Evolutionary conservation across 2,329 filamentous ascomycete genomes (phyloP).

Genomic region (Fusarium liriodendri): DNA sequence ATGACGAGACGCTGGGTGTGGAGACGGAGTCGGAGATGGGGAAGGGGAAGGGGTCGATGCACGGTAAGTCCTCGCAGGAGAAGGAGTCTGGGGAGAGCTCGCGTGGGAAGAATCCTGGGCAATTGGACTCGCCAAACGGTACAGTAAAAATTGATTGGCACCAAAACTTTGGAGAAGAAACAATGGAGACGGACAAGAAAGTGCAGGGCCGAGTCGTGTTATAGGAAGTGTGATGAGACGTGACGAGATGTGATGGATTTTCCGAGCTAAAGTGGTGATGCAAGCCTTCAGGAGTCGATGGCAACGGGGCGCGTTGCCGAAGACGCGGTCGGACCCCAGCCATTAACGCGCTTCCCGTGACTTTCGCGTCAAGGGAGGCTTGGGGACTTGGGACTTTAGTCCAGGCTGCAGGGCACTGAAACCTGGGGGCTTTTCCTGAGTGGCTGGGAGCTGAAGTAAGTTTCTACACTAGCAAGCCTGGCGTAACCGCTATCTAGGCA

Average conservation of each 20-base stretch:
- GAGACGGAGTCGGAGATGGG: conserved; percentile 31
- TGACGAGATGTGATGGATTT: conserved; percentile 19
- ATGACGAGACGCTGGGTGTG: conserved; percentile 50
- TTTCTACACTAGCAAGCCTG: conserved; percentile 25
- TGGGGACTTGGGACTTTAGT: conserved; percentile 22
- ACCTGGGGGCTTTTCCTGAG: conserved; percentile 21
- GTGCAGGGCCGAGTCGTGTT: background rate
- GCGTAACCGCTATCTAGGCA: conserved; percentile 5
- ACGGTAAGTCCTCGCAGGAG: conserved; percentile 27
- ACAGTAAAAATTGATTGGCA: background rate
- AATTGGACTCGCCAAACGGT: background rate
- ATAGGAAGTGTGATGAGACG: background rate
- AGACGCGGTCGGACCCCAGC: conserved; percentile 34
- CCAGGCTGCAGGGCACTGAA: conserved; percentile 10
- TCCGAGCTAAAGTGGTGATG: conserved; percentile 28
- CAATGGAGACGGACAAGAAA: background rate
- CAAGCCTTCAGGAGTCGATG: conserved; percentile 25
- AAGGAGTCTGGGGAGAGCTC: conserved; percentile 24
- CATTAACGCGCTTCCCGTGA: conserved; percentile 39
- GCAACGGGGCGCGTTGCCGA: conserved; percentile 29
- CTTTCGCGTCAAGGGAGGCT: conserved; percentile 31
- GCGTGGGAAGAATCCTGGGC: conserved; percentile 31
- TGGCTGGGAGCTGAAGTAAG: conserved; percentile 32
- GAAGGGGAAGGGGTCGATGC: conserved; percentile 30
- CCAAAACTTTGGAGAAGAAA: background rate